Evolutionary conservation across 139 green algal genomes (phyloP), one percentile per base, ranked within the genome.

Genomic region (Asterochloris sp.): DNA sequence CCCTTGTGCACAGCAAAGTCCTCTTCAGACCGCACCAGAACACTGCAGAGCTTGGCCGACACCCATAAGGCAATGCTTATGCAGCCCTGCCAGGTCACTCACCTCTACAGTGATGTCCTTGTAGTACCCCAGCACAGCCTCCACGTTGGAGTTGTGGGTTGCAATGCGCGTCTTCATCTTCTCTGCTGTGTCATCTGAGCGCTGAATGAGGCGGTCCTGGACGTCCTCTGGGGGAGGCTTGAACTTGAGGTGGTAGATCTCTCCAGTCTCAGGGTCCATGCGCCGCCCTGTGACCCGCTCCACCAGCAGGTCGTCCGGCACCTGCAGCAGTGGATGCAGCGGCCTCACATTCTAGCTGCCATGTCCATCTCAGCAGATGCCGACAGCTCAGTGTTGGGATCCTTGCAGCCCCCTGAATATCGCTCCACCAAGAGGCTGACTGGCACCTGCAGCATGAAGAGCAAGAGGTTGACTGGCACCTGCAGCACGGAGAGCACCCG

Each of bases 101-200:
- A 97, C 93, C 87, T 95, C 83, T 23, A 94, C 89, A 17, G 92
- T 79, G 67, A 91, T 74, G 62, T 93, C 86, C 67, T 89, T 89
- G 88, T 98, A 98, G 91, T 94, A 95, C 15, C 88, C 89, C 0
- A 96, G 61, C 12, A 97, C 93, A 12, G 90, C 88, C n/a, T 94
- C 87, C 19, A 97, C 89, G 78, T 97, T 97, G 62, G 77, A 79
- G 82, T 96, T 89, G 86, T 98, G 91, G 2, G 90, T 95, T 12
- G 87, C 83, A 38, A 98, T 78, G 10, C 95, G 82, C 16, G 83
- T 90, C 61, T 86, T 82, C 69, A 95, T 90, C 91, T 95, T 97
- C 62, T 99, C 96, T 86, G 98, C 96, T 13, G 94, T 99, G 88
- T 99, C 96, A 83, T 99, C 96, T 79, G 82, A 93, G 74, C 96